These are phyloP conservation scores for Penicillium paneum DNA, from an alignment of 2,329 filamentous ascomycete genomes.

Conservation along the genomic window DNA sequence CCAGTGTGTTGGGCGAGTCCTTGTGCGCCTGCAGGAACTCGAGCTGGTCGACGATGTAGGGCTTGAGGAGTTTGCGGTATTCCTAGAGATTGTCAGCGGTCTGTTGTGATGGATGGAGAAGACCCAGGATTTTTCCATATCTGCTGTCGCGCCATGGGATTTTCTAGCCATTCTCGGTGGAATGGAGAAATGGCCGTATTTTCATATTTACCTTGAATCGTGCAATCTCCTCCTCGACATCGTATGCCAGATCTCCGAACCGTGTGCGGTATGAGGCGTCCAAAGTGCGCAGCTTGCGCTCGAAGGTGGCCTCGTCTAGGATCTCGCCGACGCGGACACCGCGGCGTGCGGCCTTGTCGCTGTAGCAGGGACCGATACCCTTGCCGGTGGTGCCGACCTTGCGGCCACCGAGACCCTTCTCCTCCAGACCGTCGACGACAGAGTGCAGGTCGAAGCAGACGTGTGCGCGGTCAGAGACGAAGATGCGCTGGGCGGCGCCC, in stretches of 20 bases:
- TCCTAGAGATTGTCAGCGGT: conserved; percentile 24
- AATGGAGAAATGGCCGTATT: not conserved
- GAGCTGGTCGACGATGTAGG: conserved; percentile 46
- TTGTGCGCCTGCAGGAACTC: conserved; percentile 55
- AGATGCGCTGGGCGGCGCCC: conserved; percentile 41
- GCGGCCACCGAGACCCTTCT: conserved; percentile 43
- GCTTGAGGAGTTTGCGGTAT: conserved; percentile 37
- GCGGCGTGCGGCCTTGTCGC: conserved; percentile 59
- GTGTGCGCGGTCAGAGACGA: conserved; percentile 48
- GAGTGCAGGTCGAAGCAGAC: conserved; percentile 47
- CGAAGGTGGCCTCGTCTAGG: conserved; percentile 55
- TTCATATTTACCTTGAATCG: conserved; percentile 50
- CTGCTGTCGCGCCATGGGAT: not conserved
- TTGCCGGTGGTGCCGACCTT: conserved; percentile 51
- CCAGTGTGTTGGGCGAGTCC: conserved; percentile 54
- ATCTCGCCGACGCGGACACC: conserved; percentile 59
- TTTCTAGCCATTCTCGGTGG: not conserved
- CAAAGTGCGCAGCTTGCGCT: conserved; percentile 53
- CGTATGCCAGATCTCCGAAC: conserved; percentile 59
- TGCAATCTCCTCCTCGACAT: conserved; percentile 58
- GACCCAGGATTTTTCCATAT: not conserved
- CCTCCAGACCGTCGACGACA: conserved; percentile 47
- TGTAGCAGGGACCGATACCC: conserved; percentile 59
- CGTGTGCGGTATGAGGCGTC: conserved; percentile 54
- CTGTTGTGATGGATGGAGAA: not conserved